phyloP scores from a whole-genome alignment of 1,139 yeast genomes.

The Yamadazyma friedrichii region DNA sequence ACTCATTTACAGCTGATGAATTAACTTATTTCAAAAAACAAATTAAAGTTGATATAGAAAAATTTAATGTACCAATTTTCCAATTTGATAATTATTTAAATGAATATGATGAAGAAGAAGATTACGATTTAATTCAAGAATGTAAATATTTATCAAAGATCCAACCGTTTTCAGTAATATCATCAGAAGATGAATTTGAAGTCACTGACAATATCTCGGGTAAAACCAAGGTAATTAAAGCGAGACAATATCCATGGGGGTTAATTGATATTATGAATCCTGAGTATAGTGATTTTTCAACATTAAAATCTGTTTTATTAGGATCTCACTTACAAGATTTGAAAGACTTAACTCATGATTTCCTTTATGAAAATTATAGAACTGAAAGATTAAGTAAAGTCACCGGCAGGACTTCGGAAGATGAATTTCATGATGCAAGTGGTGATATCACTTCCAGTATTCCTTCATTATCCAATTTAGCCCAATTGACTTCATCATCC shows the following conservation, averaged over 20 bases:
- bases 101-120: conserved; percentile 56
- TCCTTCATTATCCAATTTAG: conserved; percentile 65
- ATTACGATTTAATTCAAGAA: conserved; percentile 76
- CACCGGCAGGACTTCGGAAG: conserved; percentile 30
- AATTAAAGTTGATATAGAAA: conserved; percentile 67
- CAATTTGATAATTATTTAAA: conserved; percentile 56
- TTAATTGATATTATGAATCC: conserved; percentile 81
- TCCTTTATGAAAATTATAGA: conserved; percentile 88
- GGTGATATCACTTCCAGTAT: conserved; percentile 21
- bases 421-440: conserved; percentile 33
- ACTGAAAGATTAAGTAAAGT: conserved; percentile 72
- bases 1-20: conserved; percentile 78
- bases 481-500: conserved; percentile 45
- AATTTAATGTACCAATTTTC: conserved; percentile 78
- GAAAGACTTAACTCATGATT: conserved; percentile 90
- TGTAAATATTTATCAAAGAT: conserved; percentile 71
- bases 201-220: conserved; percentile 56
- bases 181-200: conserved; percentile 59
- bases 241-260: conserved; percentile 95
- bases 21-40: conserved; percentile 55
- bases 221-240: conserved; percentile 55
- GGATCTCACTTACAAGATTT: conserved; percentile 93
- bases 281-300: conserved; percentile 77
- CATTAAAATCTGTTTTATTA: conserved; percentile 76
- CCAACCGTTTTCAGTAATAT: conserved; percentile 87